These are phyloP conservation scores for Coffea humblotiana DNA, from an alignment of 305 asterid species.

Conservation along the genomic window DNA sequence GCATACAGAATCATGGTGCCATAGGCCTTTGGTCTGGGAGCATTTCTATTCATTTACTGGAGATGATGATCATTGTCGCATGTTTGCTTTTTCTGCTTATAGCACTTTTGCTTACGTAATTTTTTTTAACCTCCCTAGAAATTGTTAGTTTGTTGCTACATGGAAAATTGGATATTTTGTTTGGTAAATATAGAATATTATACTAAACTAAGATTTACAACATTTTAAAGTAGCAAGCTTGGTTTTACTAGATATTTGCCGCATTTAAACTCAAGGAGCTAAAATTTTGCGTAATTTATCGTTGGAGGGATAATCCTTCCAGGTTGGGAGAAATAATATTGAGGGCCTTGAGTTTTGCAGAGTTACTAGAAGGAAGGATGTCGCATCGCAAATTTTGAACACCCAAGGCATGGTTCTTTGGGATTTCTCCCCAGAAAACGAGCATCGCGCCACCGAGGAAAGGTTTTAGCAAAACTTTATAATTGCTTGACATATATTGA, in stretches of 20 bases:
- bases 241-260: background rate
- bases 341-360: constrained; percentile 18
- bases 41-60: constrained; percentile 41
- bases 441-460: constrained; percentile 76
- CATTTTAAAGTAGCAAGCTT: background rate
- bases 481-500: background rate
- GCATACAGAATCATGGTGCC: constrained; percentile 47
- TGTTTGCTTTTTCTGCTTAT: constrained; percentile 1
- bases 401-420: constrained; percentile 88
- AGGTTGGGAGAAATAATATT: background rate
- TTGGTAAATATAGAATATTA: background rate
- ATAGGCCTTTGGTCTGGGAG: constrained; percentile 97
- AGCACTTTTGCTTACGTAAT: background rate
- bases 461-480: constrained; percentile 33
- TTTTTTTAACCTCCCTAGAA: background rate
- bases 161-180: background rate
- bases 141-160: background rate
- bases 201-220: too few relatives aligned
- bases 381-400: constrained; percentile 96
- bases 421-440: constrained; percentile 93
- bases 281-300: background rate
- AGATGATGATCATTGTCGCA: constrained; percentile 20
- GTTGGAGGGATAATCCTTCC: too few relatives aligned
- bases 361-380: constrained; percentile 38
- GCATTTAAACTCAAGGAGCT: background rate